These are phyloP conservation scores for Medicago ruthenica DNA, from an alignment of 306 rosid species.

Conservation along the genomic window DNA sequence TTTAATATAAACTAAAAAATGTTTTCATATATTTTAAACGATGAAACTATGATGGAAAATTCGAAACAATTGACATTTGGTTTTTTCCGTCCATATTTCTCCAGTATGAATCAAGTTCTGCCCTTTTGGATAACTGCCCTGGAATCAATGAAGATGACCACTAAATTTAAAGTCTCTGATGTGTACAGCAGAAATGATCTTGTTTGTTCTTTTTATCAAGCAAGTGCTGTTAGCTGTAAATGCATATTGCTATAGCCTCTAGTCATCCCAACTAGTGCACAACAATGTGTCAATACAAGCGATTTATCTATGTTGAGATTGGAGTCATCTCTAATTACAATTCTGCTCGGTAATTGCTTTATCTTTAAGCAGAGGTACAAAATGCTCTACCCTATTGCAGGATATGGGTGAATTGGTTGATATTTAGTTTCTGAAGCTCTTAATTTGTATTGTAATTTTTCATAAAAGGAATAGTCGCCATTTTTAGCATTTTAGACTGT, in stretches of 20 bases:
- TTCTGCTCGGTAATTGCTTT: conserved; percentile 15
- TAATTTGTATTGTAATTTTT: too few relatives aligned
- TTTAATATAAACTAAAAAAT: not conserved
- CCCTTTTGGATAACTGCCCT: conserved; percentile 77
- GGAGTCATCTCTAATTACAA: not conserved
- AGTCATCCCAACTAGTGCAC: not conserved
- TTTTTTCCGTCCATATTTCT: conserved; percentile 19
- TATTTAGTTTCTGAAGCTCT: too few relatives aligned
- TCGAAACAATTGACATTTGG: conserved; percentile 15
- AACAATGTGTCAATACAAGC: conserved; percentile 1
- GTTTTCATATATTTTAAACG: conserved; percentile 5
- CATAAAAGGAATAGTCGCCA: too few relatives aligned
- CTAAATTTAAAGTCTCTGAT: conserved; percentile 41
- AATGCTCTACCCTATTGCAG: not conserved
- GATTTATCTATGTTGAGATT: not conserved
- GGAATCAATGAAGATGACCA: conserved; percentile 93
- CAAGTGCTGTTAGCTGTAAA: conserved; percentile 32
- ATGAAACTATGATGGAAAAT: conserved; percentile 24
- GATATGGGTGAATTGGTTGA: not conserved
- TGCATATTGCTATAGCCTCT: conserved; percentile 31
- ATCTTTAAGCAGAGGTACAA: conserved; percentile 2
- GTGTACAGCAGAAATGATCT: conserved; percentile 24
- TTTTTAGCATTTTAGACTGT: conserved; percentile 1
- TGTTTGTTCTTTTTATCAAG: conserved; percentile 25
- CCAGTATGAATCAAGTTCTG: conserved; percentile 84